Conservation (phyloP, 345 rosid genomes). For the Salix udensis region DNA sequence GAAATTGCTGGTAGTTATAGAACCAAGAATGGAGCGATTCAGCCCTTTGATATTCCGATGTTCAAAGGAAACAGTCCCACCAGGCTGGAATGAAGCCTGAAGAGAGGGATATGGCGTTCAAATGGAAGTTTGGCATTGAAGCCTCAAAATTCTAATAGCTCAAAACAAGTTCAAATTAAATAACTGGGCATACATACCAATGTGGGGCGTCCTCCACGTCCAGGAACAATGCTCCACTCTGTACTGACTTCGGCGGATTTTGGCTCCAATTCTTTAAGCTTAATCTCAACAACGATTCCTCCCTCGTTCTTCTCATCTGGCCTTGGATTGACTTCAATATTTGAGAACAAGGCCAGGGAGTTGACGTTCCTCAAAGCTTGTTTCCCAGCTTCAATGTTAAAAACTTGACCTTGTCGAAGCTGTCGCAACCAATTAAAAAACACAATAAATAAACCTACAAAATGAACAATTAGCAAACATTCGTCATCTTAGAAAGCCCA, state of each 20-base stretch:
- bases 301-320: conserved; percentile 98
- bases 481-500: not conserved
- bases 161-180: not conserved
- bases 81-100: conserved; percentile 95
- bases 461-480: not conserved
- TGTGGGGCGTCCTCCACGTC: conserved; percentile 94
- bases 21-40: conserved; percentile 88
- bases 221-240: conserved; percentile 99
- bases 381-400: conserved; percentile 92
- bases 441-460: conserved; percentile 6
- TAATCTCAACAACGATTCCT: conserved; percentile 94
- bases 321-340: conserved; percentile 92
- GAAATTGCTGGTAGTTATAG: conserved; percentile 95
- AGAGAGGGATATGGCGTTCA: conserved; percentile 2
- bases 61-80: conserved; percentile 95
- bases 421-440: conserved; percentile 30
- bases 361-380: conserved; percentile 89
- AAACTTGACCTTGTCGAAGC: conserved; percentile 82
- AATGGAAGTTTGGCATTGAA: not conserved
- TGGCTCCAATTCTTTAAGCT: conserved; percentile 92
- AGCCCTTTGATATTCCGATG: conserved; percentile 89
- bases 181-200: conserved; percentile 43
- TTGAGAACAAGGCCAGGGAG: conserved; percentile 74
- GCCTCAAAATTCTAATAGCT: not conserved
- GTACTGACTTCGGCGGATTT: conserved; percentile 99